phyloP scores from a whole-genome alignment of 306 rosid species.

The Cicer yamashitae region DNA sequence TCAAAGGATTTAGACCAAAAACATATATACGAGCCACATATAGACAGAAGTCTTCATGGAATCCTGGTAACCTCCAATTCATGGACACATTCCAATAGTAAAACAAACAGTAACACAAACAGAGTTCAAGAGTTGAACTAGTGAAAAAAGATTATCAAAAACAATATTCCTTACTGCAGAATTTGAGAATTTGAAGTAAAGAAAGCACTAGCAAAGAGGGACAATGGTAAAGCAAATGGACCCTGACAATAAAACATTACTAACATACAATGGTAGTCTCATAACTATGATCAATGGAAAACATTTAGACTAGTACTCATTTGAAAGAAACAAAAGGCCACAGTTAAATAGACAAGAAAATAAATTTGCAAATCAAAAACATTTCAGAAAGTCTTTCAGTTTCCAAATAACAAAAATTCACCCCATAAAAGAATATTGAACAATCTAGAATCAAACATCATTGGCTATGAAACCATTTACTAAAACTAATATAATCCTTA shows the following conservation, averaged over 20 bases:
- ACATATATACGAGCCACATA: neutral
- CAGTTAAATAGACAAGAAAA: neutral
- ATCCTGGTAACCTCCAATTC: neutral
- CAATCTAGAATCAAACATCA: neutral
- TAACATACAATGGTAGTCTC: neutral
- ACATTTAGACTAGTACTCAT: neutral
- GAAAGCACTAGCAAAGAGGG: neutral
- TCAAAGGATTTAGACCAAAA: neutral
- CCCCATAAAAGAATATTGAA: neutral
- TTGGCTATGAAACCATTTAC: neutral
- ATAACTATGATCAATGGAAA: neutral
- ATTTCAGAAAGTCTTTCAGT: neutral
- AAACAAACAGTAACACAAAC: neutral
- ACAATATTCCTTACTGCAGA: neutral
- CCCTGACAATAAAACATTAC: neutral
- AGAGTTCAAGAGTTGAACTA: too few species aligned
- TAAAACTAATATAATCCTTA: neutral
- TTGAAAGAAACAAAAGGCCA: neutral
- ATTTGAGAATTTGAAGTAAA: conserved; percentile 1
- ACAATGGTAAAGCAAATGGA: neutral
- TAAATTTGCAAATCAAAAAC: neutral
- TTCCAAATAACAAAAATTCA: neutral
- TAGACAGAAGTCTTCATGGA: neutral
- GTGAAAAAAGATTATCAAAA: too few species aligned
- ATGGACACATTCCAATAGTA: neutral